Evolutionary conservation across 306 rosid species (phyloP).

Genomic region (Vigna reflexopilosa): DNA sequence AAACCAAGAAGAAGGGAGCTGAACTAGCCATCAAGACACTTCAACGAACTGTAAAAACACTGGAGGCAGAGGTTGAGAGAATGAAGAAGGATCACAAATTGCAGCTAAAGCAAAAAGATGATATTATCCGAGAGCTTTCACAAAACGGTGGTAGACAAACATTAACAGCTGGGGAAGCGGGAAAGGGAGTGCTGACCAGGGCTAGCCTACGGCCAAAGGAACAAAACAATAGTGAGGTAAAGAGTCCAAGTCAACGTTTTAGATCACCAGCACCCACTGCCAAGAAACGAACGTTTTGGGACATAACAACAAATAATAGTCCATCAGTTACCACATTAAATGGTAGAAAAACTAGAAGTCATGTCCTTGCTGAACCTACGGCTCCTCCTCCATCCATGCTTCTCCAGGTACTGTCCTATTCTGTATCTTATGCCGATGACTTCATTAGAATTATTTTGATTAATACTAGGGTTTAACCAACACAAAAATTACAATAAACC

Average conservation of each 20-base stretch:
- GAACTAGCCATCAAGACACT: slow-evolving; percentile 69
- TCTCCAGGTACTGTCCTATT: slow-evolving; percentile 72
- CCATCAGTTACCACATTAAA: slow-evolving; percentile 77
- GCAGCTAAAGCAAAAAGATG: slow-evolving; percentile 82
- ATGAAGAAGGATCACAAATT: slow-evolving; percentile 70
- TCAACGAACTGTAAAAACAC: slow-evolving; percentile 60
- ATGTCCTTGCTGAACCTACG: slow-evolving; percentile 69
- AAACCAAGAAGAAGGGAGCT: slow-evolving; percentile 69
- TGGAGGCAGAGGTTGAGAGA: slow-evolving; percentile 82
- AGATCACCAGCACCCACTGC: slow-evolving; percentile 80
- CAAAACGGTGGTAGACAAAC: slow-evolving; percentile 56
- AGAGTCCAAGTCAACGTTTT: slow-evolving; percentile 81
- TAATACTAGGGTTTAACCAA: background rate
- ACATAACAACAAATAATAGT: slow-evolving; percentile 83
- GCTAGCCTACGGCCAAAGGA: slow-evolving; percentile 68
- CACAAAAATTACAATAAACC: background rate
- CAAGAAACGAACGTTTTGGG: slow-evolving; percentile 96
- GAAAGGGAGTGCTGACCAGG: slow-evolving; percentile 64
- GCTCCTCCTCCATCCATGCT: slow-evolving; percentile 87
- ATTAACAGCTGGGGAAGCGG: slow-evolving; percentile 41
- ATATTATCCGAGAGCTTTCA: slow-evolving; percentile 66
- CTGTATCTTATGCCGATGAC: slow-evolving; percentile 47
- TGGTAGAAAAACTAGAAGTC: slow-evolving; percentile 92
- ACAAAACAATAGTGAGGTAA: slow-evolving; percentile 66
- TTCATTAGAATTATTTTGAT: background rate